phyloP scores from a whole-genome alignment of 2,329 filamentous ascomycete genomes.

The Phaeoacremonium minimum region DNA sequence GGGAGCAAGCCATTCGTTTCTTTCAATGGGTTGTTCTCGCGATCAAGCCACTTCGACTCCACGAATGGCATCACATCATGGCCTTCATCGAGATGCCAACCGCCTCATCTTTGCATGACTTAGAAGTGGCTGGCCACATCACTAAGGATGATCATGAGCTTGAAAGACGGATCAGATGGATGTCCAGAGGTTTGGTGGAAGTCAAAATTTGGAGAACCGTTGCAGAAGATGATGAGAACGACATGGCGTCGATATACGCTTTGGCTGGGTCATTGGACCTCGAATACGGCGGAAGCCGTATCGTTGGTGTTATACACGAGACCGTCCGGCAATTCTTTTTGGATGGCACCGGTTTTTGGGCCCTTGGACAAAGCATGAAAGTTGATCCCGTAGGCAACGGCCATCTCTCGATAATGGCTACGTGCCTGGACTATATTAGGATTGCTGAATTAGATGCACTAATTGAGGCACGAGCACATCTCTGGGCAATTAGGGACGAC shows the following conservation, averaged over 20 bases:
- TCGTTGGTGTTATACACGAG: slow-evolving; percentile 8
- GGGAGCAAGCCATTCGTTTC: slow-evolving; percentile 2
- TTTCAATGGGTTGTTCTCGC: slow-evolving; percentile 11
- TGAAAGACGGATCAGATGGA: slow-evolving; percentile 5
- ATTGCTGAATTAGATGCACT: slow-evolving; percentile 7
- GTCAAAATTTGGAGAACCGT: slow-evolving; percentile 1
- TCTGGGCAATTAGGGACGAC: too few species aligned
- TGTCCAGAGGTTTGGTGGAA: slow-evolving; percentile 9
- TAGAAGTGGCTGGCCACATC: slow-evolving; percentile 3
- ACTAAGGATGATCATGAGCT: slow-evolving; percentile 6
- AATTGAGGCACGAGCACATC: slow-evolving; percentile 3
- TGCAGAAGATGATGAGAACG: slow-evolving; percentile 5
- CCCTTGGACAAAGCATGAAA: too few species aligned
- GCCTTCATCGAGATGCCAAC: slow-evolving; percentile 5
- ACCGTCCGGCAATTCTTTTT: slow-evolving; percentile 7
- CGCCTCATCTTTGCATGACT: slow-evolving; percentile 5
- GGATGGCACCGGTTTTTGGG: not conserved
- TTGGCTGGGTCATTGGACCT: slow-evolving; percentile 5
- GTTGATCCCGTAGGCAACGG: slow-evolving; percentile 1
- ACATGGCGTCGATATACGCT: slow-evolving; percentile 7
- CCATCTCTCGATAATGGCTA: slow-evolving; percentile 7
- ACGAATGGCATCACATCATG: slow-evolving; percentile 12
- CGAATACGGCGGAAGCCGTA: slow-evolving; percentile 3
- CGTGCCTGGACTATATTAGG: slow-evolving; percentile 8
- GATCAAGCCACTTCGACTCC: slow-evolving; percentile 4